Base-by-base conservation (phyloP, 768 basidiomycete species). In the Hygrophorus pudorinus region DNA sequence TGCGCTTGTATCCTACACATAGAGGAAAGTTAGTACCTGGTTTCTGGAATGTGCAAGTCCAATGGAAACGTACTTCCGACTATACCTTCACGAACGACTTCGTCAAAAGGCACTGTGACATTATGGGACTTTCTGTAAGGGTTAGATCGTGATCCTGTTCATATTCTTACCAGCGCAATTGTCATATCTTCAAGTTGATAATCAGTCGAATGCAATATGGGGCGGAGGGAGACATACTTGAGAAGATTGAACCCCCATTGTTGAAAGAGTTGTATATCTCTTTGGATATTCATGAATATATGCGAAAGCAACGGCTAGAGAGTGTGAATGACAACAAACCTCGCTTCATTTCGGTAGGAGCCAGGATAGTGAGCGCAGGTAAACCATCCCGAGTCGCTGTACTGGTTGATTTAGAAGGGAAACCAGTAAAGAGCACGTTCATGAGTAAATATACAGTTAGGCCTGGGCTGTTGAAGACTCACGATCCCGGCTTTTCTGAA, bases 301-400 rank as follows among this genome's bases (percentile, higher is more conserved):
- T 18, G 31, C 28, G 28, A 28, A 12, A 36, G 5, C 20, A 24
- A n/a, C 42, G 27, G 3, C 13, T 20, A n/a, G n/a, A 50, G 55
- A 16, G 13, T 71, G 24, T 7, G 24, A 24, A 24, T 24, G 24
- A 24, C 24, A 24, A 24, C 24, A 24, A 24, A 24, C 75, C 73
- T 68, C 16, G 64, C 74, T 57, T 81, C 79, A 45, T 81, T 78
- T 53, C 69, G 64, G 59, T 67, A 81, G 4, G 79, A 81, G 14
- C 79, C 80, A 16, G 80, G 80, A 54, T 79, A 82, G 9, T 71
- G 46, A 36, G 71, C 68, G 51, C 80, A 82, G 18, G 80, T 81
- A 52, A 71, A 78, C 79, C 79, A 81, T 14, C 80, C 80, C 0
- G 80, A 70, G 51, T 80, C 78, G 47, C 79, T 75, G 48, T 81